Percentiles rank a stretch among this genome's conserved stretches.
Conservation (phyloP, 352 stramenopile genomes). For the Globisporangium canariense region DNA sequence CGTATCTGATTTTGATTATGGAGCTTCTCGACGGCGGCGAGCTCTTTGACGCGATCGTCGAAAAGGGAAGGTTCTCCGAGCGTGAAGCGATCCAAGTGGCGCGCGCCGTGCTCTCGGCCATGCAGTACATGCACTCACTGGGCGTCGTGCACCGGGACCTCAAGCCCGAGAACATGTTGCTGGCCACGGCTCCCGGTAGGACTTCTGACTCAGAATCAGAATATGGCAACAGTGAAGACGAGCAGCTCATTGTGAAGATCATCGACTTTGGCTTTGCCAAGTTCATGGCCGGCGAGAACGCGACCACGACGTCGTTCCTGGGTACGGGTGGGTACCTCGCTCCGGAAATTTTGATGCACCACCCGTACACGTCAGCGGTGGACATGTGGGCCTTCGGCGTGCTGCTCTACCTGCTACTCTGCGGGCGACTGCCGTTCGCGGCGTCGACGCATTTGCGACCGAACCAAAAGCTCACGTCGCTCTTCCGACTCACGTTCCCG, state of each 20-base stretch:
- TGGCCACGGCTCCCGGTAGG: slow-evolving; percentile 28
- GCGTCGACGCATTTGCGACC: slow-evolving; percentile 54
- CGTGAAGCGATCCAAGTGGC: slow-evolving; percentile 49
- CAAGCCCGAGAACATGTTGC: slow-evolving; percentile 77
- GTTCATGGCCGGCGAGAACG: slow-evolving; percentile 55
- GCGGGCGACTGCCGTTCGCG: slow-evolving; percentile 87
- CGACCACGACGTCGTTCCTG: slow-evolving; percentile 68
- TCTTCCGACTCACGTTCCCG: slow-evolving; percentile 72
- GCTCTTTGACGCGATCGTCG: slow-evolving; percentile 79
- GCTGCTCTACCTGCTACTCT: slow-evolving; percentile 96
- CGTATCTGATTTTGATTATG: slow-evolving; percentile 68
- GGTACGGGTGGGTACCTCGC: slow-evolving; percentile 93
- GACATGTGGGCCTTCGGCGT: slow-evolving; percentile 98
- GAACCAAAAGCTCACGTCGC: slow-evolving; percentile 53
- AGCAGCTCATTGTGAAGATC: slow-evolving; percentile 90
- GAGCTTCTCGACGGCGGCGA: slow-evolving; percentile 76
- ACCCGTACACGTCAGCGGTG: slow-evolving; percentile 93
- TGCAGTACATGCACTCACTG: slow-evolving; percentile 71
- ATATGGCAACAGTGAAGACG: slow-evolving; percentile 3
- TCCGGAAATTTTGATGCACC: slow-evolving; percentile 95
- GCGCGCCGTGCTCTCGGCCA: slow-evolving; percentile 55
- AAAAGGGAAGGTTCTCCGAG: slow-evolving; percentile 58
- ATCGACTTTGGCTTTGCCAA: slow-evolving; percentile 99
- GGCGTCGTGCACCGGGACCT: slow-evolving; percentile 71
- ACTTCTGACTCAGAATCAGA: slow-evolving; percentile 1